Evolutionary conservation across 441 rosid species (phyloP).

Genomic region (Mallotus japonicus): DNA sequence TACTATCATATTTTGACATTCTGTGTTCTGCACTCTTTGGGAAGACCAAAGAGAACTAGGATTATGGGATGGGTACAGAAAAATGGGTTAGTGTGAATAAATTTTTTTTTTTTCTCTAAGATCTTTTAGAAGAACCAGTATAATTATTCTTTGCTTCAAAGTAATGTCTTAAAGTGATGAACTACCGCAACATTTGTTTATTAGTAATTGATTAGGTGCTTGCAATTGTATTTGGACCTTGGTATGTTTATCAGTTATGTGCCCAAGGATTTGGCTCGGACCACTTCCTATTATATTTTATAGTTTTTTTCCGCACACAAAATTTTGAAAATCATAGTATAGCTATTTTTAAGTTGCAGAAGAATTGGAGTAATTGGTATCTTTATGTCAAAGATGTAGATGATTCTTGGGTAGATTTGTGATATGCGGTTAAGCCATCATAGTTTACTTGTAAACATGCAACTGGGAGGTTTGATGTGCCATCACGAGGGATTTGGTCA

Average conservation of each 20-base stretch:
- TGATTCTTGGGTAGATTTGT: not conserved
- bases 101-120: not conserved
- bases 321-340: too few species aligned
- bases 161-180: not conserved
- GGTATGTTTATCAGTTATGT: not conserved
- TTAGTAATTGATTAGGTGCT: not conserved
- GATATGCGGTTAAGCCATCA: not conserved
- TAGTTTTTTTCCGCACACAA: too few species aligned
- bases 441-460: not conserved
- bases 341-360: not conserved
- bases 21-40: too few species aligned
- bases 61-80: slow-evolving; percentile 1
- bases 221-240: not conserved
- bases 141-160: not conserved
- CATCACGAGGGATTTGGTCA: not conserved
- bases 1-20: too few species aligned
- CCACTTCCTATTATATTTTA: too few species aligned
- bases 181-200: not conserved
- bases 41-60: too few species aligned
- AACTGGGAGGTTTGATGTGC: not conserved
- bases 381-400: not conserved
- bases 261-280: not conserved
- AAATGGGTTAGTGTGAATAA: not conserved
- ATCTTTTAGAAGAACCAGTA: not conserved
- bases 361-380: not conserved